Evolutionary conservation across 805 yeast species (phyloP).

Genomic region (Saccharomycopsis vini): DNA sequence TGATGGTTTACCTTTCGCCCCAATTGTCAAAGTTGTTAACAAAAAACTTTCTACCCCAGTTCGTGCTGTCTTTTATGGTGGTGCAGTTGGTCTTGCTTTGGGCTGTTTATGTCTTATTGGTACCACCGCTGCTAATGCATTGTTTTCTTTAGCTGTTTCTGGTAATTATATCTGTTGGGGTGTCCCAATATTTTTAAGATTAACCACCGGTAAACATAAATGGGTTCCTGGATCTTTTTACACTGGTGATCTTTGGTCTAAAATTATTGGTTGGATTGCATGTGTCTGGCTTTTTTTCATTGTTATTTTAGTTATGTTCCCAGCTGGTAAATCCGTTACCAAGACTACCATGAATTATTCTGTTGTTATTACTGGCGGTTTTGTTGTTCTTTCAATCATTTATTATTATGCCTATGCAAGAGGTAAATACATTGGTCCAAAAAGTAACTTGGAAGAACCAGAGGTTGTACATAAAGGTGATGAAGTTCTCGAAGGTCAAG

Average conservation of each 20-base stretch:
- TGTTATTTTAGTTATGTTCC: slow-evolving; percentile 52
- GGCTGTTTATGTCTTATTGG: slow-evolving; percentile 55
- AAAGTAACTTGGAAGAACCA: slow-evolving; percentile 4
- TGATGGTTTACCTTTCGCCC: slow-evolving; percentile 58
- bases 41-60: slow-evolving; percentile 52
- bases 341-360: slow-evolving; percentile 59
- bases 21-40: slow-evolving; percentile 48
- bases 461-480: not conserved
- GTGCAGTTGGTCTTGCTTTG: slow-evolving; percentile 14
- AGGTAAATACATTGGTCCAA: slow-evolving; percentile 50
- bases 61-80: slow-evolving; percentile 44
- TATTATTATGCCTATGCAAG: slow-evolving; percentile 47
- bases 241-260: slow-evolving; percentile 40
- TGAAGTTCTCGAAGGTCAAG: slow-evolving; percentile 2
- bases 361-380: slow-evolving; percentile 51
- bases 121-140: slow-evolving; percentile 54
- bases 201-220: slow-evolving; percentile 38
- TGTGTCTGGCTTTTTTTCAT: slow-evolving; percentile 40
- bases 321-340: slow-evolving; percentile 29
- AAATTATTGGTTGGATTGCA: slow-evolving; percentile 37
- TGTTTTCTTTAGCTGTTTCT: slow-evolving; percentile 54
- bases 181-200: slow-evolving; percentile 45
- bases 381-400: slow-evolving; percentile 45
- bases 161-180: slow-evolving; percentile 60
- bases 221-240: slow-evolving; percentile 58